phyloP scores from a whole-genome alignment of 139 green algal species.

The Ettlia oleoabundans region DNA sequence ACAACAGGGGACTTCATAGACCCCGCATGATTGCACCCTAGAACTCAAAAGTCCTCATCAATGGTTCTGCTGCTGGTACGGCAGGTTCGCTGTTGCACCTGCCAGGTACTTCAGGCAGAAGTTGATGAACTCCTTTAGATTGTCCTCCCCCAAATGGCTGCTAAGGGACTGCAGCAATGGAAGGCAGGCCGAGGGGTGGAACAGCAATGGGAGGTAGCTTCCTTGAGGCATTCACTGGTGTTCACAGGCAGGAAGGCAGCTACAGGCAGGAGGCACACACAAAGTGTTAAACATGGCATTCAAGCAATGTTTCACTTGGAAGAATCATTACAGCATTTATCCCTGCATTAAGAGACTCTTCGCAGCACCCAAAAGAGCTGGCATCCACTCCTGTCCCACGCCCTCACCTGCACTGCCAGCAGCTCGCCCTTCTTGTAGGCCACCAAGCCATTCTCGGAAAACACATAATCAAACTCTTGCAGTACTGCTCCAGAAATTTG shows the following conservation, averaged over 20 bases:
- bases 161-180: constrained; percentile 46
- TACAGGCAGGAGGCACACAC: not conserved
- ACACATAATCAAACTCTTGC: constrained; percentile 92
- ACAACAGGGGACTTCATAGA: too few species aligned
- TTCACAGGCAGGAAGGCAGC: too few species aligned
- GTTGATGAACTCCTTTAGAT: constrained; percentile 93
- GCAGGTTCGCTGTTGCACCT: too few species aligned
- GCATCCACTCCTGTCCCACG: not conserved
- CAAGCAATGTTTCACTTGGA: too few species aligned
- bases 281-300: not conserved
- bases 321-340: too few species aligned
- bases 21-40: too few species aligned
- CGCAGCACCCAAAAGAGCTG: not conserved
- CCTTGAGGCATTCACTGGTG: too few species aligned
- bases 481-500: constrained; percentile 66
- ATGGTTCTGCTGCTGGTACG: not conserved
- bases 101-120: constrained; percentile 85
- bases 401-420: constrained; percentile 57
- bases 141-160: constrained; percentile 79
- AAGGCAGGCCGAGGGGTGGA: not conserved
- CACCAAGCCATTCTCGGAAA: constrained; percentile 97
- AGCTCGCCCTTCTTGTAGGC: constrained; percentile 87
- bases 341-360: too few species aligned
- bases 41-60: too few species aligned
- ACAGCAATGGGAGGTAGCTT: too few species aligned